phyloP scores from a whole-genome alignment of 805 yeast genomes.

The Zygotorulaspora sp. region DNA sequence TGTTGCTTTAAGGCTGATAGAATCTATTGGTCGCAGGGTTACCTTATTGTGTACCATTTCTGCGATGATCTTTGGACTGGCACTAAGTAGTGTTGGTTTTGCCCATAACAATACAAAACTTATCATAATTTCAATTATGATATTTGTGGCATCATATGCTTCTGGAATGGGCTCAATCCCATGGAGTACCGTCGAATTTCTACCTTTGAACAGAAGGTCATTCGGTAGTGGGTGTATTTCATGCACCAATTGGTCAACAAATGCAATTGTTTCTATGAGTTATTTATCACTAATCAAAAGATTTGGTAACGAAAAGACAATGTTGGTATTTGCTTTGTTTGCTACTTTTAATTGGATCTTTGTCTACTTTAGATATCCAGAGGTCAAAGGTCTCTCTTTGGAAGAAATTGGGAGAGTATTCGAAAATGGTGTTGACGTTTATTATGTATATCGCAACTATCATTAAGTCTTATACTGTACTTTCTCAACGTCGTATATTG shows the following conservation, averaged over 20 bases:
- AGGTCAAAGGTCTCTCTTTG: constrained; percentile 42
- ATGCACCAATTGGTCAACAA: constrained; percentile 42
- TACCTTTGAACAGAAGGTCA: constrained; percentile 41
- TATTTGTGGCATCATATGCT: constrained; percentile 42
- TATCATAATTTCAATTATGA: constrained; percentile 32
- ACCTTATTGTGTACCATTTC: constrained; percentile 43
- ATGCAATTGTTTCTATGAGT: constrained; percentile 36
- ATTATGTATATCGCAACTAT: constrained; percentile 34
- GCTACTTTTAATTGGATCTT: constrained; percentile 39
- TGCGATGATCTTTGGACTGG: constrained; percentile 38
- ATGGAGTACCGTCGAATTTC: constrained; percentile 43
- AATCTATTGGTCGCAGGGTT: constrained; percentile 44
- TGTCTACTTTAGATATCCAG: constrained; percentile 41
- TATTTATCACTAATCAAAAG: constrained; percentile 35
- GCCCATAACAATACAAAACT: constrained; percentile 16
- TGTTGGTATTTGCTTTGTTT: constrained; percentile 34
- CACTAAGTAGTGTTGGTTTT: constrained; percentile 34
- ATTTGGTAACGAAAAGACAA: constrained; percentile 34
- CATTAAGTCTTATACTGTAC: too few species aligned
- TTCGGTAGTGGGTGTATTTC: constrained; percentile 42
- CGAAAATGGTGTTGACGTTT: constrained; percentile 39
- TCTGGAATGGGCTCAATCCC: constrained; percentile 44
- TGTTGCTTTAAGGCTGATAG: constrained; percentile 48
- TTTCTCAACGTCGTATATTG: too few species aligned
- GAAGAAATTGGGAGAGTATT: constrained; percentile 42